phyloP scores from a whole-genome alignment of 495 filamentous ascomycete genomes.

The Bryoglossum gracile region DNA sequence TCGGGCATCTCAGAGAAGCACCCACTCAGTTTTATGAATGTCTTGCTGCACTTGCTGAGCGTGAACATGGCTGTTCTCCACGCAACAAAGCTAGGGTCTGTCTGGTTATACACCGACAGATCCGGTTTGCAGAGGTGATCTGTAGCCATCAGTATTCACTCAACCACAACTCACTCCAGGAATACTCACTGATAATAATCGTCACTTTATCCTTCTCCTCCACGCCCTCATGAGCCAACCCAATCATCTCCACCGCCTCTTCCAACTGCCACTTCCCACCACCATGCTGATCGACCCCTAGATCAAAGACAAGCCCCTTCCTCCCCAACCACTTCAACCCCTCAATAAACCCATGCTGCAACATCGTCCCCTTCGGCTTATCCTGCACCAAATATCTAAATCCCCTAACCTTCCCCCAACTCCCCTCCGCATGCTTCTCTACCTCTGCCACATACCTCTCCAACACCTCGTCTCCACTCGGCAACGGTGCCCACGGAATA shows the following conservation, averaged over 20 bases:
- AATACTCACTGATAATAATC: conserved; percentile 60
- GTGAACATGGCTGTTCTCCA: conserved; percentile 49
- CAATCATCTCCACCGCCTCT: conserved; percentile 65
- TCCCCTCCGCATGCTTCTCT: conserved; percentile 39
- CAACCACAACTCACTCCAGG: no score
- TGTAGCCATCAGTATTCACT: no score
- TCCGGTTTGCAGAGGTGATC: conserved; percentile 86
- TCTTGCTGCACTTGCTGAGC: conserved; percentile 49
- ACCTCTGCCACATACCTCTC: conserved; percentile 45
- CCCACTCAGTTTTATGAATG: conserved; percentile 87
- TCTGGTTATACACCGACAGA: conserved; percentile 42
- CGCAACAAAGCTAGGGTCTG: conserved; percentile 48
- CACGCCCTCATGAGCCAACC: conserved; percentile 50
- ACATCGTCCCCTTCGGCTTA: conserved; percentile 56
- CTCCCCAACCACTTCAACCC: conserved; percentile 61
- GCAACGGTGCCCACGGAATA: conserved; percentile 76
- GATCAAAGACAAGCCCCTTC: conserved; percentile 62
- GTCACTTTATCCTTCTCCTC: conserved; percentile 50
- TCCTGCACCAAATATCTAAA: conserved; percentile 79
- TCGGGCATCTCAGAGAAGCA: conserved; percentile 61
- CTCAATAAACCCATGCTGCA: conserved; percentile 53
- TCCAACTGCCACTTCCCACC: conserved; percentile 65
- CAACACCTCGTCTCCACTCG: conserved; percentile 45
- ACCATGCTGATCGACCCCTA: conserved; percentile 68
- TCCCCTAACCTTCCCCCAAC: conserved; percentile 48